A percentile compares a stretch with the other conserved stretches of the same genome.
phyloP scores from a whole-genome alignment of 1,284 basidiomycete genomes.

The Rhodofomes roseus region DNA sequence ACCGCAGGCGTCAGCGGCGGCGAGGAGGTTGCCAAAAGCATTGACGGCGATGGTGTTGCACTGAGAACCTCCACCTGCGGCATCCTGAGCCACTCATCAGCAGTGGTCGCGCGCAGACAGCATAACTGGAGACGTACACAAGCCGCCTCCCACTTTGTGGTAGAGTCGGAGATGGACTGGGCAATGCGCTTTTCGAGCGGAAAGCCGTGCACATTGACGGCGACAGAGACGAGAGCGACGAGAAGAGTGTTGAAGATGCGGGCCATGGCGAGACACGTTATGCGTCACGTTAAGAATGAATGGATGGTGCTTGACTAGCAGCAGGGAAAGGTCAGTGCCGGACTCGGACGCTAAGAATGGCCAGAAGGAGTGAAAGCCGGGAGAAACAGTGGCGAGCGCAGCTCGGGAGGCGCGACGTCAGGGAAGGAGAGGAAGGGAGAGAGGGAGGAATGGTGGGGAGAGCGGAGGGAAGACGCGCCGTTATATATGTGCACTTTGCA shows the following conservation, averaged over 20 bases:
- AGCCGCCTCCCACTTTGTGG: constrained; percentile 36
- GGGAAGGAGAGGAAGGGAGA: neutral
- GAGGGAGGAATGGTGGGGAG: neutral
- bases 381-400: constrained; percentile 7
- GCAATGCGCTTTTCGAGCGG: constrained; percentile 39
- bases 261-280: constrained; percentile 11
- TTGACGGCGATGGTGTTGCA: constrained; percentile 53
- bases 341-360: constrained; percentile 1
- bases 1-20: constrained; percentile 50
- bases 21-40: constrained; percentile 52
- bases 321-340: neutral
- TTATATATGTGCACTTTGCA: neutral
- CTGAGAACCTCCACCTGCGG: constrained; percentile 48
- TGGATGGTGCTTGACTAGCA: constrained; percentile 1
- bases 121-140: constrained; percentile 27
- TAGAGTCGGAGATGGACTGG: constrained; percentile 36
- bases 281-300: neutral
- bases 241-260: constrained; percentile 16
- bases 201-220: constrained; percentile 15
- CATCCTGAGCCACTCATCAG: constrained; percentile 22
- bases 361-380: constrained; percentile 4
- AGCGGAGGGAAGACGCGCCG: neutral
- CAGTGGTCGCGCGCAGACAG: neutral
- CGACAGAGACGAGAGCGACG: constrained; percentile 16
- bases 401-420: constrained; percentile 5